Conservation (phyloP, 2,329 filamentous ascomycete species). For the Epichloe sylvatica region DNA sequence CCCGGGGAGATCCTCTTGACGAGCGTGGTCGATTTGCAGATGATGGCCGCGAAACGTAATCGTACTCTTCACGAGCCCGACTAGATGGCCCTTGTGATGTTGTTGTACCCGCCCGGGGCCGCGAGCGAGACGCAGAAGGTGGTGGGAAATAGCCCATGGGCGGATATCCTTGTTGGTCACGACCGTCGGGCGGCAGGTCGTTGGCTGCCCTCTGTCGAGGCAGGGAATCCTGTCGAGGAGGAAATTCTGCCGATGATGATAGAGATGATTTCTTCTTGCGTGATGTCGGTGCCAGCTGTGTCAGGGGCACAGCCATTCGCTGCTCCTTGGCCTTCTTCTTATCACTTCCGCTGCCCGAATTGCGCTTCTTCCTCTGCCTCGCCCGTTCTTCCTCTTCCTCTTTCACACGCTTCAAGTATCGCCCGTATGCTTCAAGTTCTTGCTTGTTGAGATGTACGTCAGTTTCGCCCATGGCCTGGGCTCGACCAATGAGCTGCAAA, state of each 20-base stretch:
- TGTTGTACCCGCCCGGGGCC: constrained; percentile 28
- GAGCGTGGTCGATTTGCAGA: constrained; percentile 16
- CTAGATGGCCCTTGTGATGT: constrained; percentile 25
- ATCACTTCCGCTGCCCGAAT: constrained; percentile 20
- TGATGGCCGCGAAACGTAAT: constrained; percentile 17
- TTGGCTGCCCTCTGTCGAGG: constrained; percentile 26
- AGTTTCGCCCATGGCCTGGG: constrained; percentile 58
- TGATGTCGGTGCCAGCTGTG: constrained; percentile 32
- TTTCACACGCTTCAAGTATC: constrained; percentile 45
- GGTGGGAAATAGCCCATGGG: constrained; percentile 39
- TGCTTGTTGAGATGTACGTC: constrained; percentile 69
- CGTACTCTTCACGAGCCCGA: constrained; percentile 27
- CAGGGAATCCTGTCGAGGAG: constrained; percentile 20
- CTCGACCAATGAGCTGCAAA: constrained; percentile 64
- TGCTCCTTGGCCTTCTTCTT: constrained; percentile 29
- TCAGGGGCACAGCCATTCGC: constrained; percentile 38
- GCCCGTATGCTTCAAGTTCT: constrained; percentile 69
- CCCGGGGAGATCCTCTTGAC: constrained; percentile 17
- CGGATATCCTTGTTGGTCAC: constrained; percentile 25
- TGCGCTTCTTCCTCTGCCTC: constrained; percentile 46
- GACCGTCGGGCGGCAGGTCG: constrained; percentile 19
- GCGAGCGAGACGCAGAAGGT: constrained; percentile 26
- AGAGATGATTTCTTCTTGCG: constrained; percentile 21
- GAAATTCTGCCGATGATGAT: constrained; percentile 7
- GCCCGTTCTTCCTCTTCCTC: constrained; percentile 48